Base-by-base conservation (phyloP, 805 yeast species). In the Lipomyces lipofer region DNA sequence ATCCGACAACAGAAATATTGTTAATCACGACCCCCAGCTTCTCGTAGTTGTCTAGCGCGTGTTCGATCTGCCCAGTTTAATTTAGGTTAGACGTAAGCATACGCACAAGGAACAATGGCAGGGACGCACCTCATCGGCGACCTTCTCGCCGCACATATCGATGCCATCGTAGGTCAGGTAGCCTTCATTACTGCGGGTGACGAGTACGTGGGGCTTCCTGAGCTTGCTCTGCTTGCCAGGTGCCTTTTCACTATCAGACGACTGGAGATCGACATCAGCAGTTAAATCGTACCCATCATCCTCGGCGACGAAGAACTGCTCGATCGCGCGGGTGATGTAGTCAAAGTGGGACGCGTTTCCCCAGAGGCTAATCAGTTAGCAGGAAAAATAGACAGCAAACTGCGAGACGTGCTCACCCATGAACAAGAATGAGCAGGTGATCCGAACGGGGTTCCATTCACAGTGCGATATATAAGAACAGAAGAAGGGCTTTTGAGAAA, bases 131-230 rank as follows among this genome's bases (percentile, higher is more conserved):
- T 89, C 96, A 49, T 78, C 78, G 1, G 86, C 82, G 6, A 87
- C 85, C 21, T 95, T 73, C 47, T 82, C 75, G 1, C 95, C 96
- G 65, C 94, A 88, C 25, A 88, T 82, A 61, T 88, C 95, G 21
- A 88, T 82, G 1, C 96, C 96, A 66, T 89, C 96, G 63, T 88
- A 84, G 2, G 96, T 89, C 64, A 80, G 79, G 66, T 82, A 86
- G 5, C 91, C 92, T 51, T 81, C 78, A 64, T 84, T 86, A 0
- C 88, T 76, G 43, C 78, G 74, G 63, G 81, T 78, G 21, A 81
- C 76, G 2, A 77, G 67, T 1, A 72, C 54, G 9, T 54, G 43
- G 30, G 62, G 62, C 46, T 59, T 58, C n/a, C 53, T 40, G 32
- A 53, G 49, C 24, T 50, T 58, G 49, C 46, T 35, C 29, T 58